Base-by-base conservation (phyloP, 2,329 filamentous ascomycete genomes). In the Trichoderma sp. region DNA sequence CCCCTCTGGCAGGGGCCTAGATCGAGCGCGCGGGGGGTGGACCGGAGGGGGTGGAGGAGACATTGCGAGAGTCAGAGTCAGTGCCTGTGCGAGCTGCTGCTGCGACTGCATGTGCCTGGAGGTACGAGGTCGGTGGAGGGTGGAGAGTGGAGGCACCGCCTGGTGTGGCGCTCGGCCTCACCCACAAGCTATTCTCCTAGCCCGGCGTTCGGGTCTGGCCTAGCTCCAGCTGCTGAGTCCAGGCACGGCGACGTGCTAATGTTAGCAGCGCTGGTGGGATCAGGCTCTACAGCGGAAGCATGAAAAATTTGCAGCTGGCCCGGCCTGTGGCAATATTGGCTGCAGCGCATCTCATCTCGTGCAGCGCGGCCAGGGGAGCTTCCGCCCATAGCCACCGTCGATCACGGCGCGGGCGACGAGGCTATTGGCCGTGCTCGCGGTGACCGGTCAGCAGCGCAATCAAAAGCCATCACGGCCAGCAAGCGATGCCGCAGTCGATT, bases 91-190 rank as follows among this genome's bases (percentile, higher is more conserved):
- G 33, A 1, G 53, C 53, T n/a, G 33, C 11, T 19, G 53, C 19
- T 56, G 53, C 29, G n/a, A 56, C n/a, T 56, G 19, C 61, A 55
- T 64, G 61, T 64, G 56, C 61, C 61, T 64, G 61, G 61, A 63
- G 60, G 61, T 43, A 57, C 52, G 62, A 65, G 52, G 62, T 24
- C 37, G 52, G 62, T 57, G 62, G 62, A 56, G 24, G 24, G 27
- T n/a, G n/a, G 4, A 2, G 27, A 24, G 37, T 57, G 62, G 43
- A 62, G 60, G 29, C 27, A 40, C 37, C 37, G 37, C 21, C 49
- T 65, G 62, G 53, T 49, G 63, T 67, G 63, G 63, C 63, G 63
- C 63, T 67, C 63, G 63, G 63, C 63, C 63, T 67, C 63, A 67
- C 63, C 63, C 63, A 67, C 63, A 58, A 35, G 63, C 57, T 65